Percentiles rank a stretch among this genome's conserved stretches.
phyloP scores from a whole-genome alignment of 306 rosid genomes.

The Prunus fruticosa region DNA sequence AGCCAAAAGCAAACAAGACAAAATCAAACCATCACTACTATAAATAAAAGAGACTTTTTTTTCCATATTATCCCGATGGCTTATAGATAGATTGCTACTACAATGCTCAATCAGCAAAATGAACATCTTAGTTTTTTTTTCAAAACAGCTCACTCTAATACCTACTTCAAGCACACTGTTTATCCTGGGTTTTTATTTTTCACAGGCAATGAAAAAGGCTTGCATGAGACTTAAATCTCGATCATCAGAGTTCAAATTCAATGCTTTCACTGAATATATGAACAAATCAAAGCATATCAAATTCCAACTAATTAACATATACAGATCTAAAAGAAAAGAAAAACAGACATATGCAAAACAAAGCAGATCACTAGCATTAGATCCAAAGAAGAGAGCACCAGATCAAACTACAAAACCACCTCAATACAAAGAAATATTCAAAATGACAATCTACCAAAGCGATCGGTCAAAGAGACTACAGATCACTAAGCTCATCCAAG shows the following conservation, averaged over 20 bases:
- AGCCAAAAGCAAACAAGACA: neutral
- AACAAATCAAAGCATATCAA: neutral
- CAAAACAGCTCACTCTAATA: neutral
- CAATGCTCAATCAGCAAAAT: neutral
- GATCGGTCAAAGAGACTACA: neutral
- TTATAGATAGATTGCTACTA: too few relatives aligned
- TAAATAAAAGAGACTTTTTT: too few relatives aligned
- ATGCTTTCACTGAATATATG: neutral
- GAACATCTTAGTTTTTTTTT: too few relatives aligned
- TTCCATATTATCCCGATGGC: too few relatives aligned
- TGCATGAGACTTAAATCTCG: neutral
- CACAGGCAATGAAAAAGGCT: neutral
- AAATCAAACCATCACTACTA: neutral
- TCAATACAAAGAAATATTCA: neutral
- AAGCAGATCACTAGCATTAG: neutral
- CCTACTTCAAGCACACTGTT: neutral
- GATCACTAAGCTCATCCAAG: conserved; percentile 15
- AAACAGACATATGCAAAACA: too few relatives aligned
- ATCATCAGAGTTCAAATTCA: neutral
- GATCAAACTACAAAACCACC: conserved; percentile 33
- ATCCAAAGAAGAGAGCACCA: conserved; percentile 18
- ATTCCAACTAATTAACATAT: neutral
- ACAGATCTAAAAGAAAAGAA: conserved; percentile 12
- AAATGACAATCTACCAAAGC: neutral
- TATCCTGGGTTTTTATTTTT: neutral